phyloP scores from a whole-genome alignment of 1,284 basidiomycete species.

The Heterobasidion parviporum region DNA sequence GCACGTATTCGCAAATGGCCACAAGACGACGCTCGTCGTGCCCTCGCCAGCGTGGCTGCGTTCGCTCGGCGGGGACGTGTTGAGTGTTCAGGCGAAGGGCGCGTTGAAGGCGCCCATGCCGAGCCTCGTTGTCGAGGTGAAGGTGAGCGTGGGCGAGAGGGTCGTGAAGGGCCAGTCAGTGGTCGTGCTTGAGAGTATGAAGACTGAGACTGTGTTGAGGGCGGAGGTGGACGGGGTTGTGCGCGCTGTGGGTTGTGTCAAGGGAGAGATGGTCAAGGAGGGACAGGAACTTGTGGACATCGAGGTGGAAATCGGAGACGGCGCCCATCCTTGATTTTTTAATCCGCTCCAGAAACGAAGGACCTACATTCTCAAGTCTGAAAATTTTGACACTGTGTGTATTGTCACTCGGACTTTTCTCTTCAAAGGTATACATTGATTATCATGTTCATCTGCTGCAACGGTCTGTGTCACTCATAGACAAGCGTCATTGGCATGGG shows the following conservation, averaged over 20 bases:
- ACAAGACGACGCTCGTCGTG: slow-evolving; percentile 50
- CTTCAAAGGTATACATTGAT: too few species aligned
- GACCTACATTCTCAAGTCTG: too few species aligned
- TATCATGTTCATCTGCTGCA: too few species aligned
- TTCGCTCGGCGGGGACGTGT: slow-evolving; percentile 49
- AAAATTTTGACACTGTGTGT: too few species aligned
- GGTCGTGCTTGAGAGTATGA: slow-evolving; percentile 91
- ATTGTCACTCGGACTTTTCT: too few species aligned
- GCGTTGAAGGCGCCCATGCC: slow-evolving; percentile 80
- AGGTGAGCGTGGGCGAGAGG: slow-evolving; percentile 64
- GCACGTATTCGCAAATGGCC: slow-evolving; percentile 51
- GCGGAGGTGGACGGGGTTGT: slow-evolving; percentile 64
- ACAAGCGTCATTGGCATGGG: too few species aligned
- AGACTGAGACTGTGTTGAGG: slow-evolving; percentile 86
- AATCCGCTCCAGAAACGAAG: too few species aligned
- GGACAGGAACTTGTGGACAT: slow-evolving; percentile 72
- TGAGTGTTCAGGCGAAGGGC: slow-evolving; percentile 46
- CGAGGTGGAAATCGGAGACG: slow-evolving; percentile 19
- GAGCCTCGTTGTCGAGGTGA: slow-evolving; percentile 80
- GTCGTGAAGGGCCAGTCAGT: slow-evolving; percentile 79
- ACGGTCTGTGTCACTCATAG: too few species aligned
- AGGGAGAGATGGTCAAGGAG: slow-evolving; percentile 86
- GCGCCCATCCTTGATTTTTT: too few species aligned
- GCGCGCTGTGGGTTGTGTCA: slow-evolving; percentile 62
- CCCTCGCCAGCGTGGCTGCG: slow-evolving; percentile 61